Evolutionary conservation across 208 protist species (phyloP), one percentile per base, ranked within the genome.

Genomic region (Trypanosoma grayi): DNA sequence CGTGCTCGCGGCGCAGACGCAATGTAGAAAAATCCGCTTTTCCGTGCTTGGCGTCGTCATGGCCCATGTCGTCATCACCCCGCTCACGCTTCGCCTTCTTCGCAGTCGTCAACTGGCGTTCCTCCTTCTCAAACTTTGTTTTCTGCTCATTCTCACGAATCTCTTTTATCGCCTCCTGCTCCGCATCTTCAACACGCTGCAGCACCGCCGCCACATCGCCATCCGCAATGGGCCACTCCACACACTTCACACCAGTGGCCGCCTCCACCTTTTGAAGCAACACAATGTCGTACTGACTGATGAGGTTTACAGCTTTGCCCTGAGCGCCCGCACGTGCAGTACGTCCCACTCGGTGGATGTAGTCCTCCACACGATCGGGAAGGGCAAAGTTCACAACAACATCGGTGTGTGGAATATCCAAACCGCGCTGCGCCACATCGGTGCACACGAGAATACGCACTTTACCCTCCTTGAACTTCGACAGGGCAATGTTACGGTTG

Each of bases 361-460:
- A 99, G 71, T 98, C 92, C 75, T 99, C 98, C 0, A 97, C 90
- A 74, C 96, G 87, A 36, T 93, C 81, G 4, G 97, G 98, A 10
- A 99, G 82, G 33, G 98, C 93, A 77, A 95, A 99, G 78, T 99
- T 99, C 28, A 99, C 93, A 36, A 99, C 98, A 6, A 98, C 71
- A 71, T 99, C 97, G 0, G 99, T 98, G 57, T 89, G 81, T 0
- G 97, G 97, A 69, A 99, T 99, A 73, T 99, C 98, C 7, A 99
- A 81, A 66, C 98, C 98, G 64, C 98, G 81, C 73, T 94, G 85
- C 2, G 93, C 93, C 25, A 97, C 90, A 70, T 97, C 93, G 9
- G 93, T 97, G 73, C 90, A 94, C 4, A 97, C 90, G 10, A 97
- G 84, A 40, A 97, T 85, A 27, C 83, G 81, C 14, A 93, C 80